These are phyloP conservation scores for Martiniozyma abietophila DNA, from an alignment of 805 yeast genomes.

Conservation along the genomic window DNA sequence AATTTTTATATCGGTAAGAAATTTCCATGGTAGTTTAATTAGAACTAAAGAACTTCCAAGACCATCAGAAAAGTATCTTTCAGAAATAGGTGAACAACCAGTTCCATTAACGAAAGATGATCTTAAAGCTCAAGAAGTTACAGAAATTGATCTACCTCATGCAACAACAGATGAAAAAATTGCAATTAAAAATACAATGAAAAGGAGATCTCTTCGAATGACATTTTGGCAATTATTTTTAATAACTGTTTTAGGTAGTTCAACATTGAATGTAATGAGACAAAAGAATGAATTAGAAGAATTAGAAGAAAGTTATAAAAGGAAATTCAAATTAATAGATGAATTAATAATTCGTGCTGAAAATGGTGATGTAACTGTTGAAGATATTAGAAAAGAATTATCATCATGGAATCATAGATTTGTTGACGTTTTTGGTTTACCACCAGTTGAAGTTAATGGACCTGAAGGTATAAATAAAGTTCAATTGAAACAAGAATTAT, in stretches of 20 bases:
- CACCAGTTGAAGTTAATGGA: constrained; percentile 15
- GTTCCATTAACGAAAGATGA: constrained; percentile 14
- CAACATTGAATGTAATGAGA: constrained; percentile 39
- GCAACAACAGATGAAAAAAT: constrained; percentile 16
- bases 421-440: constrained; percentile 22
- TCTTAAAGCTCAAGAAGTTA: constrained; percentile 11
- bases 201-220: constrained; percentile 24
- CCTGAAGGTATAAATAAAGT: constrained; percentile 12
- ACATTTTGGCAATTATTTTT: constrained; percentile 25
- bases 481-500: constrained; percentile 4
- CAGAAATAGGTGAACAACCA: constrained; percentile 23
- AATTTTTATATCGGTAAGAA: no score
- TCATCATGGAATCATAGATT: constrained; percentile 34
- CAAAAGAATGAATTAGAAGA: constrained; percentile 35
- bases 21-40: no score
- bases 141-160: constrained; percentile 12
- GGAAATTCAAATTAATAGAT: constrained; percentile 30
- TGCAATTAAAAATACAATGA: constrained; percentile 17
- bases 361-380: constrained; percentile 17
- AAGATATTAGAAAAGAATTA: constrained; percentile 35
- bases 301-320: constrained; percentile 30
- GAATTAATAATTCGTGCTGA: constrained; percentile 14
- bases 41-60: constrained; percentile 15
- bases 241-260: constrained; percentile 27
- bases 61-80: constrained; percentile 19